A percentile compares a stretch with the other conserved stretches of the same genome.
Conservation (phyloP, 2,329 filamentous ascomycete species). For the Myotisia sp. region DNA sequence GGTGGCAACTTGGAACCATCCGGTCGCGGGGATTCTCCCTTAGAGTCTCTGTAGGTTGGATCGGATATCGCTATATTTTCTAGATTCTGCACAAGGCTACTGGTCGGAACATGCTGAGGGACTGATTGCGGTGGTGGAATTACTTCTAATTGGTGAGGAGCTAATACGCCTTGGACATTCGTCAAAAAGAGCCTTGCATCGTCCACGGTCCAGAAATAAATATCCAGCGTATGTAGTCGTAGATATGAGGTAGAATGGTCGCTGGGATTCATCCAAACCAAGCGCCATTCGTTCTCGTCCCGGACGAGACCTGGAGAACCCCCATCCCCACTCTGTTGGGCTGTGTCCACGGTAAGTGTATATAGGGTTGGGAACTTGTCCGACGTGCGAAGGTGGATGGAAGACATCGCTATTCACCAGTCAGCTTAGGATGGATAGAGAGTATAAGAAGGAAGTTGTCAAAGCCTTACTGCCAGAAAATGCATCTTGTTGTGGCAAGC, state of each 20-base stretch:
- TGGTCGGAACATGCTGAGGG: slow-evolving; percentile 33
- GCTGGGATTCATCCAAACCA: slow-evolving; percentile 39
- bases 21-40: background rate
- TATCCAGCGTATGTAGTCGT: slow-evolving; percentile 45
- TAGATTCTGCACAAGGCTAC: slow-evolving; percentile 48
- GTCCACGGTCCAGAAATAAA: slow-evolving; percentile 50
- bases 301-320: slow-evolving; percentile 16
- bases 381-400: slow-evolving; percentile 40
- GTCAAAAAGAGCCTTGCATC: slow-evolving; percentile 43
- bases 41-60: slow-evolving; percentile 30
- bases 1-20: slow-evolving; percentile 10
- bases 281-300: slow-evolving; percentile 40
- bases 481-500: slow-evolving; percentile 49
- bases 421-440: no score
- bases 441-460: no score
- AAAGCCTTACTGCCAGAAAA: slow-evolving; percentile 43
- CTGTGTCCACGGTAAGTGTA: slow-evolving; percentile 41
- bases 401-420: slow-evolving; percentile 35
- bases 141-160: slow-evolving; percentile 33
- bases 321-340: slow-evolving; percentile 17
- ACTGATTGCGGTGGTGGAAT: slow-evolving; percentile 28
- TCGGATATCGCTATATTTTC: slow-evolving; percentile 48
- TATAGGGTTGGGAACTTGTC: slow-evolving; percentile 46
- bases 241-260: slow-evolving; percentile 33
- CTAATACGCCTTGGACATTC: slow-evolving; percentile 25